phyloP scores from a whole-genome alignment of 495 filamentous ascomycete genomes.

The Filosporella fistucella region DNA sequence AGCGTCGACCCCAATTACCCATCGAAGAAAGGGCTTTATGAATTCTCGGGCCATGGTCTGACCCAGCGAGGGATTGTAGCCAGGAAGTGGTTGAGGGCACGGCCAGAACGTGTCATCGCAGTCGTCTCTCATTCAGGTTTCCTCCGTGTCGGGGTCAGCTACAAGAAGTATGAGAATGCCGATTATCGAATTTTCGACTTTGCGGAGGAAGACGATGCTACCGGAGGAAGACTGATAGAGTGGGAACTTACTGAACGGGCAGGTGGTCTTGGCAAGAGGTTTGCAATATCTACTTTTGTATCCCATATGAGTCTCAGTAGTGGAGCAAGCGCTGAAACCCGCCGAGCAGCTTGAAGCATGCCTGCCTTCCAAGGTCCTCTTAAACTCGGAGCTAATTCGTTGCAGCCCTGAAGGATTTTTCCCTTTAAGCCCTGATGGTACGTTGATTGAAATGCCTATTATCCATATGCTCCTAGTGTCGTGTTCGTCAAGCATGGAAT shows the following conservation, averaged over 20 bases:
- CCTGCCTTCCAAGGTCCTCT: too few relatives aligned
- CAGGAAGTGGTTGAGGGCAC: constrained; percentile 40
- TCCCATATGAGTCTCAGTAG: neutral
- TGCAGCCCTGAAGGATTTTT: constrained; percentile 1
- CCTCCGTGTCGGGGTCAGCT: constrained; percentile 39
- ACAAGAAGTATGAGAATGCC: constrained; percentile 48
- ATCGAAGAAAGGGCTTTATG: constrained; percentile 50
- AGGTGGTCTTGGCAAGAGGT: constrained; percentile 21
- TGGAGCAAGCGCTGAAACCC: neutral
- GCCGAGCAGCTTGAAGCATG: too few relatives aligned
- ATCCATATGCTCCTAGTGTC: too few relatives aligned
- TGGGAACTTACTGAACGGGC: constrained; percentile 33
- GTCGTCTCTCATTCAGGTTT: constrained; percentile 60
- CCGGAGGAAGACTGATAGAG: constrained; percentile 32
- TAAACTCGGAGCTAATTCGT: neutral
- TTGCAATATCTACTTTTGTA: too few relatives aligned
- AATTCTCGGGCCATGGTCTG: constrained; percentile 40
- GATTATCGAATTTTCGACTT: constrained; percentile 62
- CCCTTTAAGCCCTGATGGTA: neutral
- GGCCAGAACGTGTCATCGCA: constrained; percentile 56
- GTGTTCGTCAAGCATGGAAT: too few relatives aligned
- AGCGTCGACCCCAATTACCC: constrained; percentile 50
- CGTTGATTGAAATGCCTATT: too few relatives aligned
- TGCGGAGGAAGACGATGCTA: constrained; percentile 28
- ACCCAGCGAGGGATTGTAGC: constrained; percentile 40